These are phyloP conservation scores for Samsoniella hepiali DNA, from an alignment of 2,329 filamentous ascomycete genomes.

Conservation along the genomic window DNA sequence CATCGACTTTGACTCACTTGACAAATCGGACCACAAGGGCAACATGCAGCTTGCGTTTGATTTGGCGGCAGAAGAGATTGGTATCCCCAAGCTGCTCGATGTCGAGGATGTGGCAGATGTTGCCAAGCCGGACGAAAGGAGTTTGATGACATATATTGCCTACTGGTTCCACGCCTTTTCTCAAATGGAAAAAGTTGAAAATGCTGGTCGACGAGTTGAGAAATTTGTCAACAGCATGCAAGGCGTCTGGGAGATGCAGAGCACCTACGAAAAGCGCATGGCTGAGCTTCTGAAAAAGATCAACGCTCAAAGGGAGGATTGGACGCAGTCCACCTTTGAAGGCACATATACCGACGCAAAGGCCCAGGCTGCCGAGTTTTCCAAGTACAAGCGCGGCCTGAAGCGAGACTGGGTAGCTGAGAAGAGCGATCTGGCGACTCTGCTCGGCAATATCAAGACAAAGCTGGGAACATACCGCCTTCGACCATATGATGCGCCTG, in stretches of 20 bases:
- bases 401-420: constrained; percentile 97
- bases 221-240: constrained; percentile 99
- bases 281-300: constrained; percentile 74
- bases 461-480: constrained; percentile 94
- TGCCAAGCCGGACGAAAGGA: constrained; percentile 89
- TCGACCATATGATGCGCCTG: constrained; percentile 84
- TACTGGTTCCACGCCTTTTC: constrained; percentile 99
- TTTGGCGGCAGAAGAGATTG: constrained; percentile 92
- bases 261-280: constrained; percentile 90
- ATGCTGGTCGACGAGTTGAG: constrained; percentile 91
- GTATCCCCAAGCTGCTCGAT: constrained; percentile 91
- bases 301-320: constrained; percentile 66
- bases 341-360: constrained; percentile 94
- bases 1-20: constrained; percentile 92
- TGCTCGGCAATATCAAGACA: constrained; percentile 97
- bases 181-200: constrained; percentile 97
- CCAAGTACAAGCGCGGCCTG: constrained; percentile 82
- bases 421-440: constrained; percentile 89
- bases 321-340: constrained; percentile 79
- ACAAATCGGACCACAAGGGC: constrained; percentile 89
- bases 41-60: constrained; percentile 99
- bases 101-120: constrained; percentile 98
- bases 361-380: constrained; percentile 75
- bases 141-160: constrained; percentile 98
- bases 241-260: constrained; percentile 99